Base-by-base conservation (phyloP, 495 filamentous ascomycete species). In the Polyplosphaeria fusca region DNA sequence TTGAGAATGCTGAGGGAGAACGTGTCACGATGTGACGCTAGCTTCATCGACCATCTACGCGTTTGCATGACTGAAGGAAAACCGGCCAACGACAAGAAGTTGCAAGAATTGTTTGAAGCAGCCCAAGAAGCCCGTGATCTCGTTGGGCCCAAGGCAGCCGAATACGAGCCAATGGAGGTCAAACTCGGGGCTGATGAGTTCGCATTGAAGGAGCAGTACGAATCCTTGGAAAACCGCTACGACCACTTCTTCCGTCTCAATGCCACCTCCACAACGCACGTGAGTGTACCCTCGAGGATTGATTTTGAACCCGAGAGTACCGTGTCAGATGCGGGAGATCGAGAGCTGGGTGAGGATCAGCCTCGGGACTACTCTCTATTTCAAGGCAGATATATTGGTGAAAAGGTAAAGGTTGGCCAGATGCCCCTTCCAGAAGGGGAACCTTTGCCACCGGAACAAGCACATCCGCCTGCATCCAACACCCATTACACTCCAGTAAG, bases 131-230 rank as follows among this genome's bases (percentile, higher is more conserved):
- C 54, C 13, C 44, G 54, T 5, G 63, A 68, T 23, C 13, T 47
- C 22, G 42, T 63, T 26, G 63, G 58, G 5, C 59, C 66, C 1
- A 12, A 47, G n/a, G 56, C 65, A 43, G 44, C 52, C n/a, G 58
- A 65, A 24, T 66, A 68, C 44, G 58, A 68, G 28, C 26, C 49
- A 16, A 24, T 55, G 3, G 66, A 68, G 19, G 27, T 60, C 5
- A 26, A 47, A 19, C 48, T 64, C 1, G 59, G 64, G 25, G 55
- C 27, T 1, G 19, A 37, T 1, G 66, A 68, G 28, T 58, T 30
- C 25, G 41, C 44, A 0, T 35, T 68, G 37, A 40, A 58, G 39
- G 47, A 52, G 23, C 40, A 66, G 27, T 61, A 63, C 18, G 41
- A 43, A 7, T 14, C 30, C 2, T 30, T 68, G 13, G 49, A 60